phyloP scores from a whole-genome alignment of 2,329 filamentous ascomycete genomes.

The Emericellopsis atlantica region DNA sequence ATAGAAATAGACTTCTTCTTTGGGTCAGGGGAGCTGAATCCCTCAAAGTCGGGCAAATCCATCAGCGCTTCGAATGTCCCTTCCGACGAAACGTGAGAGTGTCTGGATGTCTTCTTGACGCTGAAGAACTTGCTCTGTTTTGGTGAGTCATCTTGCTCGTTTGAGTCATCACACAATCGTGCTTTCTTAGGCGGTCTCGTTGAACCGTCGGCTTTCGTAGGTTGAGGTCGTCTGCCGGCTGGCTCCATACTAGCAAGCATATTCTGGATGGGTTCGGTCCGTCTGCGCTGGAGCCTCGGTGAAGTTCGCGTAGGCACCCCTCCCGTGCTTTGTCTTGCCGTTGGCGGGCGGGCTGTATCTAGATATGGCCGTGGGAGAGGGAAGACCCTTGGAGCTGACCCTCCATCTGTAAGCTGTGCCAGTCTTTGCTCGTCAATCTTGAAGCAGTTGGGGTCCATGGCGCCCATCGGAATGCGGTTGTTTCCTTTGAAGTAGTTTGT shows the following conservation, averaged over 20 bases:
- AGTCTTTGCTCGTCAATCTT: constrained; percentile 34
- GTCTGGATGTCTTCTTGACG: constrained; percentile 22
- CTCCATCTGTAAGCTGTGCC: constrained; percentile 34
- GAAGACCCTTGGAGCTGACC: constrained; percentile 40
- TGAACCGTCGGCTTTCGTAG: constrained; percentile 9
- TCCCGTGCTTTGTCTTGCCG: neutral
- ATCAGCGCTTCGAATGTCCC: constrained; percentile 41
- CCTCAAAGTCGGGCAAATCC: constrained; percentile 37
- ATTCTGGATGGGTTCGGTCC: constrained; percentile 37
- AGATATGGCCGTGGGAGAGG: constrained; percentile 46
- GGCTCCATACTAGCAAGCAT: constrained; percentile 19
- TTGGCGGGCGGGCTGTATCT: constrained; percentile 11
- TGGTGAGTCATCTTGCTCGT: constrained; percentile 16
- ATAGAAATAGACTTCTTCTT: constrained; percentile 27
- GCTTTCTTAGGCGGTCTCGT: constrained; percentile 42
- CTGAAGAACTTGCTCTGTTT: constrained; percentile 44
- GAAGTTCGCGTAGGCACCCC: constrained; percentile 13
- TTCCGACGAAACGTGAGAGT: constrained; percentile 39
- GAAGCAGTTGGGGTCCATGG: constrained; percentile 52
- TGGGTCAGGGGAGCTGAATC: constrained; percentile 23
- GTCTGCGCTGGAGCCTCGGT: constrained; percentile 30
- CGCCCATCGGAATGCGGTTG: constrained; percentile 42
- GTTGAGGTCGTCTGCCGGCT: constrained; percentile 3
- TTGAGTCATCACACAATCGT: constrained; percentile 35
- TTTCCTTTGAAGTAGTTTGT: constrained; percentile 39